Evolutionary conservation across 2,329 filamentous ascomycete species (phyloP).

Genomic region (Venturia asperata): DNA sequence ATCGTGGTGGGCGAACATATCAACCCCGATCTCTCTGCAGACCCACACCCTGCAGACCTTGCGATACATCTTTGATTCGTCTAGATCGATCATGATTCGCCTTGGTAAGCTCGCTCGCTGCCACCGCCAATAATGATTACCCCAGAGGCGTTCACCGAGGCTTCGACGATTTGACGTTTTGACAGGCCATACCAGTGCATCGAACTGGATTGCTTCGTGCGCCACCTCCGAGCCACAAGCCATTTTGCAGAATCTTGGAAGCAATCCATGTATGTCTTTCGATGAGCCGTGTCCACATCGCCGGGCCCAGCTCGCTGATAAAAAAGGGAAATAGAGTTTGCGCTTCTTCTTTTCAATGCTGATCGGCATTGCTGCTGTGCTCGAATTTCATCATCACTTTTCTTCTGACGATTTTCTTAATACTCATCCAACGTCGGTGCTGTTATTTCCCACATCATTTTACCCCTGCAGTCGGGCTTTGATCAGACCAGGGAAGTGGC

Average conservation of each 20-base stretch:
- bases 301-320: background rate
- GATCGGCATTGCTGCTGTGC: background rate
- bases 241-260: background rate
- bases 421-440: background rate
- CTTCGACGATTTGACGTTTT: background rate
- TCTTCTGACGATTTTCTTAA: background rate
- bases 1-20: background rate
- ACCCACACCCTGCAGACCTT: no score
- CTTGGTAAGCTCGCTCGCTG: background rate
- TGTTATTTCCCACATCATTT: background rate
- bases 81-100: background rate
- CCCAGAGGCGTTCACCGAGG: background rate
- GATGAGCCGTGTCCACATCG: background rate
- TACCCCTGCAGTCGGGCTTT: background rate
- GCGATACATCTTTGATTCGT: no score
- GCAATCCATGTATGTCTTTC: background rate
- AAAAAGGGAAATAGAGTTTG: background rate
- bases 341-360: background rate
- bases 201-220: background rate
- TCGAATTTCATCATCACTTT: slow-evolving; percentile 11
- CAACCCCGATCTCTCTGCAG: background rate
- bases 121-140: background rate
- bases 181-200: background rate
- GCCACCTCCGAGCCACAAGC: background rate
- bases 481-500: background rate